Evolutionary conservation across 2,329 filamentous ascomycete genomes (phyloP), one percentile per base, ranked within the genome.

Genomic region (Pseudogymnoascus destructans): DNA sequence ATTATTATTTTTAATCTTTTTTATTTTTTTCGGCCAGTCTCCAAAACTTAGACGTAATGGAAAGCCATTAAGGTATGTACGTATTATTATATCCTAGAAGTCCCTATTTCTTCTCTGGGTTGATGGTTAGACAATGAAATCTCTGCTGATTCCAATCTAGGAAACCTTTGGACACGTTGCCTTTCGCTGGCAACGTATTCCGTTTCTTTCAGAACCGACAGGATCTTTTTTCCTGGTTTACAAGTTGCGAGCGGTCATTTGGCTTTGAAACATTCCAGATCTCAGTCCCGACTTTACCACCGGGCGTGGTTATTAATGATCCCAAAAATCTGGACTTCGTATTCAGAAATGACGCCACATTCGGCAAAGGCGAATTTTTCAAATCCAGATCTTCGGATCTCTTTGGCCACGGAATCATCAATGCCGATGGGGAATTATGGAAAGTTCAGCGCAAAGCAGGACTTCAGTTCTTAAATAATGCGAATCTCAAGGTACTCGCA

Each of bases 361-460:
- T 86, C 64, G 73, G 75, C 49, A 86, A 85, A 64, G 82, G 82
- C 11, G 71, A 74, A 1, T 84, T 86, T 61, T 80, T 86, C 65
- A 81, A 79, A 62, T 70, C 71, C 15, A 74, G 80, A 35, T 78
- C 81, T 0, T 78, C 77, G 74, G 82, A 85, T 65, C 70, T 86
- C 0, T 86, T 86, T 61, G 82, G 80, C 1, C 74, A 81, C 62
- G 82, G 82, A 23, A 85, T 86, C 63, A 84, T 85, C 69, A 86
- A 85, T 63, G 77, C 78, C 23, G 82, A 85, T 61, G 82, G 82
- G 38, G 78, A 82, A 19, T 66, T 81, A 21, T 85, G 82, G 82
- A 79, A 74, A 60, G 70, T 78, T 1, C 82, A 85, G 71, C 74
- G 82, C 49, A 84, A 79, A 66, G 82, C 81, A 3, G 82, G 82